Evolutionary conservation across 768 basidiomycete genomes (phyloP).

Genomic region (Tephrocybe sp.): DNA sequence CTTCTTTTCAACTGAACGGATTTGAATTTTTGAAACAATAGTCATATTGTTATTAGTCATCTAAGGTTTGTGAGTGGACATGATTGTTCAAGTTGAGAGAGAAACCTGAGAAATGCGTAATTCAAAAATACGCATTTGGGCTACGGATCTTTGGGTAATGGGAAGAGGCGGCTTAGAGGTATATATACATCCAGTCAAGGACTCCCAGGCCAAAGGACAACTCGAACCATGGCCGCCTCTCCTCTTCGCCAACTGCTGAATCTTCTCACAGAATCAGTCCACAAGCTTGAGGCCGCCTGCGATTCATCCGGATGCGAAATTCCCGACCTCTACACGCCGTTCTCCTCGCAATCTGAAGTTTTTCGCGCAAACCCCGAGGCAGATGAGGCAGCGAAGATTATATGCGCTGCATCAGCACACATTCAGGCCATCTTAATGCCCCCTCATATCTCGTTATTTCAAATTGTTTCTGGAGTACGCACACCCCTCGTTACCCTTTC

Average conservation of each 20-base stretch:
- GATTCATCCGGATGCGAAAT: constrained; percentile 6
- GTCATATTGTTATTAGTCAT: no score
- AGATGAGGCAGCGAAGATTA: constrained; percentile 15
- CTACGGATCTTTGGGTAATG: no score
- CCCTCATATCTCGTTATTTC: constrained; percentile 15
- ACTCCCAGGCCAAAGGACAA: no score
- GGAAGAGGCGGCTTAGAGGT: no score
- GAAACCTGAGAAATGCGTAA: no score
- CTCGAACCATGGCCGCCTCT: background rate
- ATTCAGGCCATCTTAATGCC: constrained; percentile 20
- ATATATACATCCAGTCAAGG: no score
- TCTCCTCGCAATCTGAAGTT: constrained; percentile 19
- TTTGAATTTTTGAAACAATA: no score
- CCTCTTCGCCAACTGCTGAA: constrained; percentile 4
- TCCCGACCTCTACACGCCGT: constrained; percentile 23
- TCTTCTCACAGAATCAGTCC: background rate
- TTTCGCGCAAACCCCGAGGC: constrained; percentile 18
- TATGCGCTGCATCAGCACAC: constrained; percentile 26
- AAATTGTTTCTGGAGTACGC: constrained; percentile 11
- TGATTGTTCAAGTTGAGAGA: no score
- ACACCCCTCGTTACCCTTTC: no score
- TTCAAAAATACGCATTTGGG: no score
- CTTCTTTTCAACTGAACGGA: no score
- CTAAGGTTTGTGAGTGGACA: no score
- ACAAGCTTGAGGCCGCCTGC: constrained; percentile 11